Evolutionary conservation across 805 yeast species (phyloP).

Genomic region (Candida morakotiae): DNA sequence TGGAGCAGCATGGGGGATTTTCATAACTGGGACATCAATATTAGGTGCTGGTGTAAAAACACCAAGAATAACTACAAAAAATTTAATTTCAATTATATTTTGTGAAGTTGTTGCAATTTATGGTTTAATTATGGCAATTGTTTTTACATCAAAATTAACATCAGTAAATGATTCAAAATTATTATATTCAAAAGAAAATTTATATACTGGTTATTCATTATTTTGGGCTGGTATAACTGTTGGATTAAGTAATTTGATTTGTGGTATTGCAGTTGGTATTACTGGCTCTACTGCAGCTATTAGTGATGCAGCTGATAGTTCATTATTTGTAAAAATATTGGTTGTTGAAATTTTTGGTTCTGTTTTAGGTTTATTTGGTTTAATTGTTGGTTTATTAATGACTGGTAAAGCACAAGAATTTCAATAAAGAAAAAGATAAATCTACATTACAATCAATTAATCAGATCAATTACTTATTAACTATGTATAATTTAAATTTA

Average conservation of each 20-base stretch:
- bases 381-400: slow-evolving; percentile 95
- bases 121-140: slow-evolving; percentile 96
- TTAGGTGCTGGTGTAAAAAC: slow-evolving; percentile 98
- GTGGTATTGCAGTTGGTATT: slow-evolving; percentile 96
- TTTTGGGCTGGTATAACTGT: slow-evolving; percentile 99
- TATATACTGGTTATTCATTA: slow-evolving; percentile 90
- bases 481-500: no score
- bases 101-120: slow-evolving; percentile 99
- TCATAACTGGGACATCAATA: slow-evolving; percentile 89
- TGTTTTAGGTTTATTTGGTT: slow-evolving; percentile 90
- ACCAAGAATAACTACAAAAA: slow-evolving; percentile 96
- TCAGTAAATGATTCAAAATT: slow-evolving; percentile 61
- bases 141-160: slow-evolving; percentile 83
- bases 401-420: slow-evolving; percentile 93
- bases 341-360: slow-evolving; percentile 98
- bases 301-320: slow-evolving; percentile 95
- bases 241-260: slow-evolving; percentile 85
- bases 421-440: slow-evolving; percentile 32
- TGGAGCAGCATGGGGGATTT: slow-evolving; percentile 99
- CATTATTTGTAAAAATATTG: slow-evolving; percentile 90
- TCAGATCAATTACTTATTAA: no score
- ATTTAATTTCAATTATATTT: slow-evolving; percentile 92
- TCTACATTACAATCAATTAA: no score
- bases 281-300: slow-evolving; percentile 99
- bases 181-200: slow-evolving; percentile 72